Conservation (phyloP, 495 filamentous ascomycete species). For the Penicillium fimorum region DNA sequence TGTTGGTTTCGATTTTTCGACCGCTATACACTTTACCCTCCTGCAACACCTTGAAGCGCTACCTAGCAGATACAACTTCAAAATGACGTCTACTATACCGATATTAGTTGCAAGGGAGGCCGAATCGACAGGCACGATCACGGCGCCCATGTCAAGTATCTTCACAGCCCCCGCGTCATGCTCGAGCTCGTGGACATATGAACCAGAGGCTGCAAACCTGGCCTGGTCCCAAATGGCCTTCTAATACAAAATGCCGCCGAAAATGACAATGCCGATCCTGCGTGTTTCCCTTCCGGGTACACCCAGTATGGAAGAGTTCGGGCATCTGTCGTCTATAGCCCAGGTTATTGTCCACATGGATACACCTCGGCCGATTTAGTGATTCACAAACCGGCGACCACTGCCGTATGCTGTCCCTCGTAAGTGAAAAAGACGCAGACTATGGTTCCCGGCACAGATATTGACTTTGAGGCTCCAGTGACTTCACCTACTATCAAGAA, state of each 20-base stretch:
- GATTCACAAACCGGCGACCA: constrained; percentile 9
- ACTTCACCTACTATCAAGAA: background rate
- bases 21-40: background rate
- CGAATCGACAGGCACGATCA: background rate
- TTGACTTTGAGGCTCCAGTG: background rate
- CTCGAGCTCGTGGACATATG: constrained; percentile 20
- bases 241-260: constrained; percentile 22
- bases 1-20: background rate
- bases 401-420: constrained; percentile 23
- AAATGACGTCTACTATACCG: background rate
- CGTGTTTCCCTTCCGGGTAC: constrained; percentile 20
- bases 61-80: background rate
- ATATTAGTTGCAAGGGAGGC: background rate
- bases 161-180: constrained; percentile 21
- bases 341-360: constrained; percentile 21
- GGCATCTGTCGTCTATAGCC: constrained; percentile 13
- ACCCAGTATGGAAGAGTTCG: constrained; percentile 2
- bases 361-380: constrained; percentile 21
- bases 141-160: constrained; percentile 15
- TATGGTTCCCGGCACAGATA: background rate
- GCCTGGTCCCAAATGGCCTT: constrained; percentile 8
- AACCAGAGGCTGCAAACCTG: constrained; percentile 8
- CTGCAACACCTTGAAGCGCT: background rate
- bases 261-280: constrained; percentile 1
- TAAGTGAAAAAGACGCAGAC: background rate